phyloP scores from a whole-genome alignment of 805 yeast genomes.

The Sungouiozyma intestinalis region DNA sequence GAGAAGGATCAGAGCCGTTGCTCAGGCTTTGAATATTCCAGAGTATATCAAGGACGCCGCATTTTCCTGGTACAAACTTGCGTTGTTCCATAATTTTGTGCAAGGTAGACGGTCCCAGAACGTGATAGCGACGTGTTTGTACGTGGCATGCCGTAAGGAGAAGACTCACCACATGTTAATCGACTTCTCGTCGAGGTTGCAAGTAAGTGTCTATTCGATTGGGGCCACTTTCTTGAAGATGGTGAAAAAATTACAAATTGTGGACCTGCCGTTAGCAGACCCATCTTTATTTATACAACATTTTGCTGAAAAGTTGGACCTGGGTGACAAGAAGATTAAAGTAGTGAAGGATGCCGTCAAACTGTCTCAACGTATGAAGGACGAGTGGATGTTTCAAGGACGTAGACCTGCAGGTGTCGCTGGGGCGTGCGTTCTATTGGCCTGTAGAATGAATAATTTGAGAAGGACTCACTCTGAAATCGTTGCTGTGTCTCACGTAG shows the following conservation, averaged over 20 bases:
- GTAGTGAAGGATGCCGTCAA: constrained; percentile 82
- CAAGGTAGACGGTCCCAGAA: constrained; percentile 96
- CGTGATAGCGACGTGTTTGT: constrained; percentile 89
- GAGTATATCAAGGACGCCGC: constrained; percentile 83
- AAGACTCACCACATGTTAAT: constrained; percentile 91
- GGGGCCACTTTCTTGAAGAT: constrained; percentile 93
- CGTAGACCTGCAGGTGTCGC: constrained; percentile 98
- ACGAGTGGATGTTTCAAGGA: constrained; percentile 95
- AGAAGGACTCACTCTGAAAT: constrained; percentile 87
- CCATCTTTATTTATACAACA: constrained; percentile 91
- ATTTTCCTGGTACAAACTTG: constrained; percentile 78
- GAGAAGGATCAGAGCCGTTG: constrained; percentile 67
- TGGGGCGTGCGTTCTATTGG: constrained; percentile 87
- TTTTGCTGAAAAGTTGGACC: constrained; percentile 78
- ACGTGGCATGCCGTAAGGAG: constrained; percentile 87
- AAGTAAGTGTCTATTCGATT: constrained; percentile 83
- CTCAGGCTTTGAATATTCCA: constrained; percentile 67
- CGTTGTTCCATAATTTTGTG: constrained; percentile 79
- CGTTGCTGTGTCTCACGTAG: constrained; percentile 91
- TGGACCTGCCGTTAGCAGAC: constrained; percentile 77
- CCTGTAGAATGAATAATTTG: constrained; percentile 94
- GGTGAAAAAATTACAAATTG: constrained; percentile 76
- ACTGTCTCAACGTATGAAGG: constrained; percentile 81
- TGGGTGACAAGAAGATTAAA: constrained; percentile 61
- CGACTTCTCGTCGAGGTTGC: constrained; percentile 84